phyloP scores from a whole-genome alignment of 805 yeast species.

The Danielia reshetovae region DNA sequence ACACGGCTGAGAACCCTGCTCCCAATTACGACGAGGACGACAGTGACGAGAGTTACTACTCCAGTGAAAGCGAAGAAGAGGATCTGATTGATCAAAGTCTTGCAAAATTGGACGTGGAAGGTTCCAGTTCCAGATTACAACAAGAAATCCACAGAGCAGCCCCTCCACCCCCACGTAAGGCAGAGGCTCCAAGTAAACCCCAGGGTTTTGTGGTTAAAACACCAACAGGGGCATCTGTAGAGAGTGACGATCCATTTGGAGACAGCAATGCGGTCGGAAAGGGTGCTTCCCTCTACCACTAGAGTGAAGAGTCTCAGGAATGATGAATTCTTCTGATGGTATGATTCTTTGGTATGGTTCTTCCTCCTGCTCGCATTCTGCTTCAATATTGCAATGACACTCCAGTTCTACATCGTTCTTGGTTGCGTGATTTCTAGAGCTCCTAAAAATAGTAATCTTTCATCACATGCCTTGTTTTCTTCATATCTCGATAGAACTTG shows the following conservation, averaged over 20 bases:
- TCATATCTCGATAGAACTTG: too few relatives aligned
- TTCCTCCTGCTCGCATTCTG: too few relatives aligned
- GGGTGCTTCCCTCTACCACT: neutral
- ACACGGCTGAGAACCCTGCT: slow-evolving; percentile 36
- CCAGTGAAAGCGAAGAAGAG: slow-evolving; percentile 35
- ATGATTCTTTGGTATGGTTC: too few relatives aligned
- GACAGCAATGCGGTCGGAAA: slow-evolving; percentile 9
- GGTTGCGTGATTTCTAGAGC: too few relatives aligned
- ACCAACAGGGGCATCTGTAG: slow-evolving; percentile 22
- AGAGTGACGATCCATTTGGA: slow-evolving; percentile 20
- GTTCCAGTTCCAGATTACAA: slow-evolving; percentile 9
- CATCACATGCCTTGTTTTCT: too few relatives aligned
- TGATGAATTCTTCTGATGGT: too few relatives aligned
- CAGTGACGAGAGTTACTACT: slow-evolving; percentile 37
- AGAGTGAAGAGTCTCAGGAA: neutral
- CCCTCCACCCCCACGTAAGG: slow-evolving; percentile 26
- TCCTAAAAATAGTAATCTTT: too few relatives aligned
- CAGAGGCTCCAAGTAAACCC: slow-evolving; percentile 11
- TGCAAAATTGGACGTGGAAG: slow-evolving; percentile 10
- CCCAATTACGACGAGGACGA: slow-evolving; percentile 27
- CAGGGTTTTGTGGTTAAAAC: slow-evolving; percentile 5
- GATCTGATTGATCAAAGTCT: slow-evolving; percentile 8
- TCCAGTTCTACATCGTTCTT: too few relatives aligned
- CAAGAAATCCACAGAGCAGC: slow-evolving; percentile 16
- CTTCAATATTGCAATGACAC: too few relatives aligned